These are phyloP conservation scores for Aspergillus indologenus DNA, from an alignment of 495 filamentous ascomycete genomes.

Conservation along the genomic window DNA sequence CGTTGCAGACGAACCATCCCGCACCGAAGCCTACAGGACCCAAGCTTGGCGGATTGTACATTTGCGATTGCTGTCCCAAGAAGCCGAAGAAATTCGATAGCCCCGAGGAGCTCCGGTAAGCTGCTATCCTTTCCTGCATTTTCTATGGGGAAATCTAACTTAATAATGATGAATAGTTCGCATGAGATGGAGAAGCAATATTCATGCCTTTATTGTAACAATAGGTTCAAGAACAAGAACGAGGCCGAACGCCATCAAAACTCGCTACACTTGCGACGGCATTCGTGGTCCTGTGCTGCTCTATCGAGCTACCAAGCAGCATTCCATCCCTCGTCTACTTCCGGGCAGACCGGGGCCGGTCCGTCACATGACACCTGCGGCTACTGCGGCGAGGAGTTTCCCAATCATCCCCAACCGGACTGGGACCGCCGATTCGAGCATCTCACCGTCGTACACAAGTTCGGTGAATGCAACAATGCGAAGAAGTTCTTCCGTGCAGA, in stretches of 20 bases:
- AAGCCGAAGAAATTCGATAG: slow-evolving; percentile 98
- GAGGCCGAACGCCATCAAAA: slow-evolving; percentile 98
- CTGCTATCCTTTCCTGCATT: slow-evolving; percentile 6
- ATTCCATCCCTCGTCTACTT: slow-evolving; percentile 70
- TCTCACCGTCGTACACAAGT: slow-evolving; percentile 88
- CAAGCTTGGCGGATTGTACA: slow-evolving; percentile 54
- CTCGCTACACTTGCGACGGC: slow-evolving; percentile 88
- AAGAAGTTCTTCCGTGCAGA: slow-evolving; percentile 99
- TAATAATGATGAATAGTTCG: slow-evolving; percentile 36
- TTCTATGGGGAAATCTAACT: neutral
- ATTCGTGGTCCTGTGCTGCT: slow-evolving; percentile 96
- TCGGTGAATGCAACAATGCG: slow-evolving; percentile 94
- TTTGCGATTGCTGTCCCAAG: slow-evolving; percentile 97
- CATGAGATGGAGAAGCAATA: slow-evolving; percentile 97
- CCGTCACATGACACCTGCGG: slow-evolving; percentile 74
- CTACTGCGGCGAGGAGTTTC: slow-evolving; percentile 94
- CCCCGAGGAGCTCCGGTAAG: slow-evolving; percentile 80
- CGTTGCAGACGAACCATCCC: slow-evolving; percentile 32
- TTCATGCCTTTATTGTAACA: slow-evolving; percentile 84
- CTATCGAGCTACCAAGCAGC: slow-evolving; percentile 72
- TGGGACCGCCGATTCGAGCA: slow-evolving; percentile 86
- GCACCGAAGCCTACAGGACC: slow-evolving; percentile 28
- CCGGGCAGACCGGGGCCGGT: slow-evolving; percentile 35
- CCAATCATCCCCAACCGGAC: slow-evolving; percentile 64
- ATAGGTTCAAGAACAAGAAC: slow-evolving; percentile 99